Evolutionary conservation across 176 grass and related monocot genomes (phyloP), one percentile per base, ranked within the genome.

Genomic region (Leersia perrieri): DNA sequence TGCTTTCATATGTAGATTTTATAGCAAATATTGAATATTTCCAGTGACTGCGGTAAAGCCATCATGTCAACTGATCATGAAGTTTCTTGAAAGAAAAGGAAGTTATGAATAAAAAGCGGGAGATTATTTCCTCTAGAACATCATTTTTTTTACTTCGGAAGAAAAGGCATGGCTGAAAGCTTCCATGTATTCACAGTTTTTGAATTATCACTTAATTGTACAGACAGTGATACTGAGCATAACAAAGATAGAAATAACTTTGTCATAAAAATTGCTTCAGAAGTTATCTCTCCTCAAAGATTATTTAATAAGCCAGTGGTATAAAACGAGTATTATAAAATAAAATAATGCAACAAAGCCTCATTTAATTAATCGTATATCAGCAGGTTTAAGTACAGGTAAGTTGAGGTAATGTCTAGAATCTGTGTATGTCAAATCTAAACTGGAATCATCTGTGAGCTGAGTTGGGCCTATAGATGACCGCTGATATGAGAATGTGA

Each of bases 1-100:
- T 18, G 44, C 18, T 29, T 35, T 25, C 13, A 44, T 35, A 33
- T 35, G 9, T 47, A 73, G 47, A n/a, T 9, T 32, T 20, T 64
- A 29, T 20, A 36, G 45, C 8, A 73, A 14, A 68, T 62, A 22
- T 10, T 18, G 33, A 77, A 77, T 28, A 68, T 45, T 63, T 71
- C n/a, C 22, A 44, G 63, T 70, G 33, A 5, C n/a, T 45, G 38
- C 9, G 35, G 63, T 33, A 36, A 51, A 84, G 63, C 18, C 29
- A 45, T 58, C 29, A 45, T 58, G 41, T 36, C 9, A 72, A 72
- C 9, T 53, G 40, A 72, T 61, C 53, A 45, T 33, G 63, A 61
- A 27, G 0, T 70, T 72, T 70, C 47, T 63, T 12, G 25, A 64
- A 71, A 72, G 14, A 73, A 51, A 85, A 49, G n/a, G 16, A 76